Evolutionary conservation across 352 stramenopile genomes (phyloP).

Genomic region (Phytophthora podocarpi): DNA sequence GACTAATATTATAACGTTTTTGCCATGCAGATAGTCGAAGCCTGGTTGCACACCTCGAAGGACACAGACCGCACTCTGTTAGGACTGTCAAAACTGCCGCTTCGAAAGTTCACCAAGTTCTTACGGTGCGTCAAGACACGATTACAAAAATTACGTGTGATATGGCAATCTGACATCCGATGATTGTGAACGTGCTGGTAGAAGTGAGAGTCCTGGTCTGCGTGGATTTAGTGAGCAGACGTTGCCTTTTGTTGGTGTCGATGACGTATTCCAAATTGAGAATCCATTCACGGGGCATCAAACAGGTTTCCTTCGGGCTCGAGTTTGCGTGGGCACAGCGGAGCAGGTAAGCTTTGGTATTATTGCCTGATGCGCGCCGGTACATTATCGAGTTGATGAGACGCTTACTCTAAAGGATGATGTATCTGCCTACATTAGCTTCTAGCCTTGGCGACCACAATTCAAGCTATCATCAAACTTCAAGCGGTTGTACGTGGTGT

Average conservation of each 20-base stretch:
- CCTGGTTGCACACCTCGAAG: constrained; percentile 30
- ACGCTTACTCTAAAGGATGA: not conserved
- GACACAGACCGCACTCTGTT: constrained; percentile 28
- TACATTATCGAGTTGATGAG: too few relatives aligned
- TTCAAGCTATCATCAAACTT: constrained; percentile 14
- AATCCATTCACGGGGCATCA: constrained; percentile 49
- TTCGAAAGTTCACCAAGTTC: constrained; percentile 22
- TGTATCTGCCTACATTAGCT: not conserved
- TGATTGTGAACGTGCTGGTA: not conserved
- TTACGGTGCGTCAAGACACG: constrained; percentile 39
- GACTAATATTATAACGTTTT: too few relatives aligned
- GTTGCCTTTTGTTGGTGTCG: constrained; percentile 38
- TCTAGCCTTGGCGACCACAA: constrained; percentile 7
- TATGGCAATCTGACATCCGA: not conserved
- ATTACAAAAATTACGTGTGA: not conserved
- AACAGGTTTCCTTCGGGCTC: constrained; percentile 38
- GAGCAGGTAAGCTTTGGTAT: constrained; percentile 52
- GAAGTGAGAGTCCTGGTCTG: not conserved
- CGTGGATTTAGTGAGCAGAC: not conserved
- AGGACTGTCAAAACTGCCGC: constrained; percentile 42
- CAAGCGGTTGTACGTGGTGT: constrained; percentile 10
- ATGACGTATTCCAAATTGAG: constrained; percentile 41
- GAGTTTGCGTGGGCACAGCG: constrained; percentile 50
- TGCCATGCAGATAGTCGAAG: constrained; percentile 48
- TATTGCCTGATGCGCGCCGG: too few relatives aligned